These are phyloP conservation scores for Primulina eburnea DNA, from an alignment of 257 asterid species.

Conservation along the genomic window DNA sequence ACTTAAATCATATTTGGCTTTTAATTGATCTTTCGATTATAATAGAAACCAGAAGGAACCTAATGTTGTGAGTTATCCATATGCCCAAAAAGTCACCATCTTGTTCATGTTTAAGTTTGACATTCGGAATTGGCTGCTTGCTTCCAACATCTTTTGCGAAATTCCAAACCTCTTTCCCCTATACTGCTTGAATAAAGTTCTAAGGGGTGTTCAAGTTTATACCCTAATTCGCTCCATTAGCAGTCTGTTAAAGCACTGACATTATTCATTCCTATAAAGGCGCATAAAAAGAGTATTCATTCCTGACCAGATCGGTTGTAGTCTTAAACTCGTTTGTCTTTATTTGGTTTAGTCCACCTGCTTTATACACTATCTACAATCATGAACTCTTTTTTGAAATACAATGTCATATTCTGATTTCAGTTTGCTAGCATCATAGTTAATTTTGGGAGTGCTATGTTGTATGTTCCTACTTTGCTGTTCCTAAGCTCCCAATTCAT, in stretches of 20 bases:
- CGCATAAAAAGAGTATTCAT: neutral
- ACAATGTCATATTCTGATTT: neutral
- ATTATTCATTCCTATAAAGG: neutral
- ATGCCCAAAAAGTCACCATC: neutral
- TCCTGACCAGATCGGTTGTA: neutral
- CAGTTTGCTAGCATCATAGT: neutral
- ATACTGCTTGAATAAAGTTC: neutral
- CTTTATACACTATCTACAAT: neutral
- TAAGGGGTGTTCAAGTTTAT: neutral
- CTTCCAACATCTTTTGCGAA: neutral
- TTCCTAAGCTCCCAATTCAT: neutral
- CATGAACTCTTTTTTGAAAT: neutral
- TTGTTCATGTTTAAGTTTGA: neutral
- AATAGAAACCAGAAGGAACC: too few species aligned
- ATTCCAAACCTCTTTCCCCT: neutral
- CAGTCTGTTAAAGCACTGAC: neutral
- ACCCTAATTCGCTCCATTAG: neutral
- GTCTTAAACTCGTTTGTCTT: too few species aligned
- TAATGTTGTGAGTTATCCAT: neutral
- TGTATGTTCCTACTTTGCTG: neutral
- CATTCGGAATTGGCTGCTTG: neutral
- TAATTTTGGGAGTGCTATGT: neutral
- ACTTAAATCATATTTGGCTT: neutral
- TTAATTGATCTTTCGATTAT: neutral
- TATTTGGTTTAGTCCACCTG: too few species aligned